Conservation (phyloP, 2,329 filamentous ascomycete species). For the Trichoderma hamatum region DNA sequence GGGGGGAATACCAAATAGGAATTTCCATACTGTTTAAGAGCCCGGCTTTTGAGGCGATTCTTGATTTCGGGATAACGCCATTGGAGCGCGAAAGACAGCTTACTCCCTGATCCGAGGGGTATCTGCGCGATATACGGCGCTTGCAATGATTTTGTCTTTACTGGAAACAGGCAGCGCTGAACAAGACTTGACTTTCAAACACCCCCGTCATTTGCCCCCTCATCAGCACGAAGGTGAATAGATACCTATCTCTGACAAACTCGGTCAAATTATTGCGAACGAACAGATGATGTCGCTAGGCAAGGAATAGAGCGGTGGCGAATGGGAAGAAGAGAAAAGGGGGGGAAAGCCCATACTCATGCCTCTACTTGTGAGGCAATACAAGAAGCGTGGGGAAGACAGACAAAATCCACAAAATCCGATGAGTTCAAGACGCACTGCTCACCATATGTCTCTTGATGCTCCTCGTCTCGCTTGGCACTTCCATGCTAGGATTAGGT, state of each 20-base stretch:
- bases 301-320: neutral
- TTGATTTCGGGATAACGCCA: neutral
- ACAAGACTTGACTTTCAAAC: neutral
- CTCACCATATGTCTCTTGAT: neutral
- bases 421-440: constrained; percentile 10
- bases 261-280: neutral
- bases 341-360: neutral
- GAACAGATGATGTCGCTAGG: neutral
- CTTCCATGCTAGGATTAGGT: constrained; percentile 15
- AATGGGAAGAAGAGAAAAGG: neutral
- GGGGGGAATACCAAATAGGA: neutral
- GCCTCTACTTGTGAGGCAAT: neutral
- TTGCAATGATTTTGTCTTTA: neutral
- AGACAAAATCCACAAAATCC: neutral
- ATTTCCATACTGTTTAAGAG: neutral
- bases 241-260: neutral
- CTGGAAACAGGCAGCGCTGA: neutral
- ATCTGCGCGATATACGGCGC: neutral
- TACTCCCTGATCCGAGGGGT: neutral
- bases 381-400: neutral
- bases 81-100: neutral
- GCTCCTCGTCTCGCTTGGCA: constrained; percentile 20
- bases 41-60: no score
- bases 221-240: neutral
- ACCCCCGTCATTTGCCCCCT: neutral